These are phyloP conservation scores for Colletotrichum sp. DNA, from an alignment of 2,329 filamentous ascomycete species.

Conservation along the genomic window DNA sequence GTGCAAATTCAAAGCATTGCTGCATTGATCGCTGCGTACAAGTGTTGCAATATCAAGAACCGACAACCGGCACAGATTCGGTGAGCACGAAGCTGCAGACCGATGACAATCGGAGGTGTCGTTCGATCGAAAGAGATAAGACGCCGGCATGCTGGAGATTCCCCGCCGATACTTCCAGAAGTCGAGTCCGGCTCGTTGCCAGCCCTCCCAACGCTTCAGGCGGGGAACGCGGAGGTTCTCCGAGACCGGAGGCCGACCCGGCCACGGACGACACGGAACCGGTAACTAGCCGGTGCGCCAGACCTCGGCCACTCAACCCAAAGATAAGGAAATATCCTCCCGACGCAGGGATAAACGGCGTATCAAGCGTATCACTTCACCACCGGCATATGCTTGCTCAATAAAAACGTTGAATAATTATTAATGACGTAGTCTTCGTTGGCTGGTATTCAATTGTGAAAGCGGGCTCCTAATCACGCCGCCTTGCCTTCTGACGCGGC, in stretches of 20 bases:
- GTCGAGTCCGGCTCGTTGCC: not conserved
- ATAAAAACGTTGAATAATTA: not conserved
- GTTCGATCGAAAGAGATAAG: not conserved
- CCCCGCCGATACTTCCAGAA: not conserved
- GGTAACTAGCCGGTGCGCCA: slow-evolving; percentile 10
- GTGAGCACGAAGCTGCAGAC: not conserved
- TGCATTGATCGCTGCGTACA: not conserved
- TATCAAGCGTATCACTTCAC: not conserved
- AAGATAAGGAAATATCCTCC: not conserved
- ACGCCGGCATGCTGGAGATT: not conserved
- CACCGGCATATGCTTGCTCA: not conserved
- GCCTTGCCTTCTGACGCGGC: slow-evolving; percentile 22
- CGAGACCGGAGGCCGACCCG: slow-evolving; percentile 14
- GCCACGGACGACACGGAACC: not conserved
- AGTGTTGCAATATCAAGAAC: not conserved
- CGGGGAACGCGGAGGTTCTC: not conserved
- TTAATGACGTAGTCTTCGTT: not conserved
- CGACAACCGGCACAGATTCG: not conserved
- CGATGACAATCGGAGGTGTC: not conserved
- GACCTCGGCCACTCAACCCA: not conserved
- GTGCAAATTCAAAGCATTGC: not conserved
- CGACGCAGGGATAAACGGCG: not conserved
- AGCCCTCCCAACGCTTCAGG: not conserved
- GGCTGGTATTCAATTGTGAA: not conserved
- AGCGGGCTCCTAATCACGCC: not conserved